phyloP scores from a whole-genome alignment of 2,329 filamentous ascomycete genomes.

The Neofusicoccum ribis region DNA sequence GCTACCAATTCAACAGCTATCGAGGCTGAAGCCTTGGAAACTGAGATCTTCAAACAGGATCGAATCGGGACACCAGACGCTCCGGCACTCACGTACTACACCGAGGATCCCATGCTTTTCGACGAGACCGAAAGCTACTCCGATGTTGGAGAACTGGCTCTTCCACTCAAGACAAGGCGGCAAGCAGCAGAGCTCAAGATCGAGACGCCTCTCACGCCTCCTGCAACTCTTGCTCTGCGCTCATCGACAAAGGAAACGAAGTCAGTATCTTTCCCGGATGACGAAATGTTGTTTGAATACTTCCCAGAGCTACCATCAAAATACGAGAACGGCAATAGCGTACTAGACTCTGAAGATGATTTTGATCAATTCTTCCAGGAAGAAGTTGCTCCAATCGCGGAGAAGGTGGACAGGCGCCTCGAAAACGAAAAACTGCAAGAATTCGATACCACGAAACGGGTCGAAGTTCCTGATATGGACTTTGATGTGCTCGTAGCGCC shows the following conservation, averaged over 20 bases:
- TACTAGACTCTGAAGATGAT: slow-evolving; percentile 32
- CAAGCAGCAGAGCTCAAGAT: slow-evolving; percentile 43
- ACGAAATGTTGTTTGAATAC: slow-evolving; percentile 31
- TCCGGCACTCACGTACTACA: neutral
- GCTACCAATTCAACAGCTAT: slow-evolving; percentile 33
- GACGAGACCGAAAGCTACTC: slow-evolving; percentile 24
- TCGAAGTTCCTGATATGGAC: slow-evolving; percentile 51
- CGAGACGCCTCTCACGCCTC: slow-evolving; percentile 49
- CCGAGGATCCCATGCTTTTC: slow-evolving; percentile 35
- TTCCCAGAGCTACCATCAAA: slow-evolving; percentile 25
- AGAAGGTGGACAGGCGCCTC: slow-evolving; percentile 35
- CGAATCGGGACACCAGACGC: neutral
- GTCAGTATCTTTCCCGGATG: slow-evolving; percentile 41
- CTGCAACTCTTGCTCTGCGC: slow-evolving; percentile 28
- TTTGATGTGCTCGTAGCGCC: slow-evolving; percentile 45
- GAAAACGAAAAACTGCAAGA: slow-evolving; percentile 50
- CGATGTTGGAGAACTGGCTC: neutral
- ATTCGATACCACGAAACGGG: slow-evolving; percentile 49
- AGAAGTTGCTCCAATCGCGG: slow-evolving; percentile 37
- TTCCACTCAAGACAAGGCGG: slow-evolving; percentile 28
- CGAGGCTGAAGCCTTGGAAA: slow-evolving; percentile 37
- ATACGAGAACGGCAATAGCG: neutral
- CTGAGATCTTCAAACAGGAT: slow-evolving; percentile 32
- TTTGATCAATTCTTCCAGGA: slow-evolving; percentile 37
- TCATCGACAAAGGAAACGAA: slow-evolving; percentile 43